A percentile compares a stretch with the other conserved stretches of the same genome.
phyloP scores from a whole-genome alignment of 345 rosid genomes.

The Arabis alpina region DNA sequence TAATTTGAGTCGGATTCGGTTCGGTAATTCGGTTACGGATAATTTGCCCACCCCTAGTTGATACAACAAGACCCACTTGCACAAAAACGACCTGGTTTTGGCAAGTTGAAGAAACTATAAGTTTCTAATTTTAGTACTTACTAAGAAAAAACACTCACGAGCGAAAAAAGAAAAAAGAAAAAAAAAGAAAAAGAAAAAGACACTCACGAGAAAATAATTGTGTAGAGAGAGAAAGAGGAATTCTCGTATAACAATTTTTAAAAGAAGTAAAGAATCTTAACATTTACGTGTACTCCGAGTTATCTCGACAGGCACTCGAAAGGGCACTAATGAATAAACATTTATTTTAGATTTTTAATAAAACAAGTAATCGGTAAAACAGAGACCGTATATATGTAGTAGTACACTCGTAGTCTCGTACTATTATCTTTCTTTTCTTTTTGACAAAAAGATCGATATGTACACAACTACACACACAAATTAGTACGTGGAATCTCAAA shows the following conservation, averaged over 20 bases:
- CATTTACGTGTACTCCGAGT: slow-evolving; percentile 30
- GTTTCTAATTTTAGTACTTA: slow-evolving; percentile 43
- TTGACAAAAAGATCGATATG: no score
- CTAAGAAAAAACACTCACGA: slow-evolving; percentile 30
- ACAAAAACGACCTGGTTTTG: slow-evolving; percentile 36
- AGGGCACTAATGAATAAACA: slow-evolving; percentile 31
- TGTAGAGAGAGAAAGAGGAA: slow-evolving; percentile 14
- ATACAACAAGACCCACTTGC: slow-evolving; percentile 39
- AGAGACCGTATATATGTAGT: slow-evolving; percentile 16
- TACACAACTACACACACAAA: no score
- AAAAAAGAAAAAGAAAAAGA: no score
- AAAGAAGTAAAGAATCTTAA: slow-evolving; percentile 38
- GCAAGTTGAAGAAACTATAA: slow-evolving; percentile 38
- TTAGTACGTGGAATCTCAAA: slow-evolving; percentile 37
- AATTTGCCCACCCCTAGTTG: no score
- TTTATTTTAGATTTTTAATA: neutral
- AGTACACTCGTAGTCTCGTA: no score
- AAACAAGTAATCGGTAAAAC: slow-evolving; percentile 19
- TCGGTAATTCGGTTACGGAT: no score
- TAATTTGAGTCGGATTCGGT: no score
- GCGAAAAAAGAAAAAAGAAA: no score
- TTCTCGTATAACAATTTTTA: slow-evolving; percentile 11
- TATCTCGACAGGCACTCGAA: slow-evolving; percentile 34
- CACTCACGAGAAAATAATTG: slow-evolving; percentile 18
- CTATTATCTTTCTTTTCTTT: no score